Percentiles rank a stretch among this genome's conserved stretches.
Conservation (phyloP, 495 filamentous ascomycete genomes). For the Lindgomyces ingoldianus region DNA sequence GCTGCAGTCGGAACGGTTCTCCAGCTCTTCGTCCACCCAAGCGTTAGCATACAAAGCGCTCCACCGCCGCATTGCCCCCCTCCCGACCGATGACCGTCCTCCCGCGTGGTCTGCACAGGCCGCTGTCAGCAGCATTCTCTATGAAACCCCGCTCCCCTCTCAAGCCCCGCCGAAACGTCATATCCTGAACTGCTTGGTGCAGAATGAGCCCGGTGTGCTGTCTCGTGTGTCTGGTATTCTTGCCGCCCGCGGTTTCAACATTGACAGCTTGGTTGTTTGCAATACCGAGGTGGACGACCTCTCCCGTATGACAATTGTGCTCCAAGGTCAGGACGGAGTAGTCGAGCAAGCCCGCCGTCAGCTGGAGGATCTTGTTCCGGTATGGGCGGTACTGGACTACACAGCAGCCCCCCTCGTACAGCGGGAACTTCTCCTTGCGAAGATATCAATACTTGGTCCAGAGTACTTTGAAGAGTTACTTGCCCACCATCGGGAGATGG, state of each 20-base stretch:
- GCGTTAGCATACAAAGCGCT: slow-evolving; percentile 97
- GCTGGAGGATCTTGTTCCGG: slow-evolving; percentile 93
- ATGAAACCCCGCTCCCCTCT: slow-evolving; percentile 90
- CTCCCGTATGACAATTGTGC: slow-evolving; percentile 97
- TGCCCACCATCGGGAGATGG: slow-evolving; percentile 84
- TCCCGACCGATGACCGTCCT: slow-evolving; percentile 72
- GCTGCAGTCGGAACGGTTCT: slow-evolving; percentile 29
- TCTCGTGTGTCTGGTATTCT: slow-evolving; percentile 96
- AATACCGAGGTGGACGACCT: slow-evolving; percentile 97
- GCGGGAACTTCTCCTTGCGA: slow-evolving; percentile 92
- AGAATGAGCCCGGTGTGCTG: slow-evolving; percentile 97
- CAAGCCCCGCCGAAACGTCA: slow-evolving; percentile 85
- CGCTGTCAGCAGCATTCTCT: slow-evolving; percentile 96
- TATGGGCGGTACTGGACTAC: slow-evolving; percentile 98
- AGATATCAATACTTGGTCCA: slow-evolving; percentile 91
- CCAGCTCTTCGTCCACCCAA: slow-evolving; percentile 71
- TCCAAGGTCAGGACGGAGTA: slow-evolving; percentile 93
- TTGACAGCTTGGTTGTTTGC: slow-evolving; percentile 96
- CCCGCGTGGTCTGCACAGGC: slow-evolving; percentile 91
- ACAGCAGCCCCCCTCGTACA: slow-evolving; percentile 91
- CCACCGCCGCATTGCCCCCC: slow-evolving; percentile 79
- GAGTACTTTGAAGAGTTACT: slow-evolving; percentile 97
- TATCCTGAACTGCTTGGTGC: slow-evolving; percentile 95
- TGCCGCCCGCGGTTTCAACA: slow-evolving; percentile 96
- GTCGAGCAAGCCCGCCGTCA: slow-evolving; percentile 96